Conservation (phyloP, 768 basidiomycete species). For the Tulasnella sp. region DNA sequence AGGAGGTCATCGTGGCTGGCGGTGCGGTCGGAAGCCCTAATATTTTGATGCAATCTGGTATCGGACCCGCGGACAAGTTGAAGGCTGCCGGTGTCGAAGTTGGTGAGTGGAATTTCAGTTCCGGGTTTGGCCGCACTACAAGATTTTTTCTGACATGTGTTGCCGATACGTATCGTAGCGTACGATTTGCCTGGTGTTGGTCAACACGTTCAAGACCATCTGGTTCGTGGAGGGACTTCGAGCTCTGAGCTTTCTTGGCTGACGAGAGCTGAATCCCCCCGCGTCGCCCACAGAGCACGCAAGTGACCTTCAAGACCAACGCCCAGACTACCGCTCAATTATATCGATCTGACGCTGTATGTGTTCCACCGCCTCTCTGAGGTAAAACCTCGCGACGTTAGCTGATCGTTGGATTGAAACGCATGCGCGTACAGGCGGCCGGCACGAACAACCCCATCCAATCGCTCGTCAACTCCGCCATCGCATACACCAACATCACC, state of each 20-base stretch:
- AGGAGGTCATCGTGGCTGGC: slow-evolving; percentile 43
- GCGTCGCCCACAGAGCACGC: slow-evolving; percentile 35
- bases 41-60: slow-evolving; percentile 53
- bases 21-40: slow-evolving; percentile 53
- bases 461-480: slow-evolving; percentile 61
- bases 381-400: not conserved
- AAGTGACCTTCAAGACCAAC: slow-evolving; percentile 41
- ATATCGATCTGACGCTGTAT: slow-evolving; percentile 32
- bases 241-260: not conserved
- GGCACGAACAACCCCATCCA: slow-evolving; percentile 36
- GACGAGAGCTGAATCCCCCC: not conserved
- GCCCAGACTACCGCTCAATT: slow-evolving; percentile 41
- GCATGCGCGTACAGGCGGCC: not conserved
- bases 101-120: not conserved
- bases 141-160: too few species aligned
- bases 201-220: slow-evolving; percentile 55
- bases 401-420: too few species aligned
- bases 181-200: slow-evolving; percentile 58
- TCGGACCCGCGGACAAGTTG: slow-evolving; percentile 55
- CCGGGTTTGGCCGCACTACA: too few species aligned
- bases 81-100: slow-evolving; percentile 42
- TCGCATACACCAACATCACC: slow-evolving; percentile 55
- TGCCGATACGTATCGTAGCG: slow-evolving; percentile 24
- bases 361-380: slow-evolving; percentile 30
- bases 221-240: slow-evolving; percentile 35